Evolutionary conservation across 1,139 yeast genomes (phyloP).

Genomic region (Pichia sp.): DNA sequence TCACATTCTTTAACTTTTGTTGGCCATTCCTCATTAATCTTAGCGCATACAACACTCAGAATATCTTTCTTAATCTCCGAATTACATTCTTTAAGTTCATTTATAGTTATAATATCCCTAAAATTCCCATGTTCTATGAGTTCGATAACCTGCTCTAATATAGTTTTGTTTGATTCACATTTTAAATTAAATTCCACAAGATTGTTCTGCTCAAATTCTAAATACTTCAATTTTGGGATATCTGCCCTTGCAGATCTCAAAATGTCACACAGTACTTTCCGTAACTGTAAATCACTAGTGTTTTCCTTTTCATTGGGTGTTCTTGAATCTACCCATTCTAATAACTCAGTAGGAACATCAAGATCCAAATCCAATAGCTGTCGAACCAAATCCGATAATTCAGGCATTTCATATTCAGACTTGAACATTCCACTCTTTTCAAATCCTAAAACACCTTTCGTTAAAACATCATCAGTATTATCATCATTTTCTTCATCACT

Average conservation of each 20-base stretch:
- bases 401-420: conserved; percentile 21
- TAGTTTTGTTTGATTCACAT: conserved; percentile 7
- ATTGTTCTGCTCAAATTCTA: conserved; percentile 17
- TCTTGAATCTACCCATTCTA: conserved; percentile 20
- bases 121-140: not conserved
- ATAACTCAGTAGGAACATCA: conserved; percentile 33
- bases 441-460: conserved; percentile 9
- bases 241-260: conserved; percentile 20
- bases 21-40: not conserved
- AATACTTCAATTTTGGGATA: conserved; percentile 14
- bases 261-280: conserved; percentile 22
- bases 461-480: conserved; percentile 18
- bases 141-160: not conserved
- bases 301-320: conserved; percentile 1
- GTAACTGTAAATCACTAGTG: conserved; percentile 16
- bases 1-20: not conserved
- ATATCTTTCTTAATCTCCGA: not conserved
- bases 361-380: conserved; percentile 35
- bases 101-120: not conserved
- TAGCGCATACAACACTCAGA: not conserved
- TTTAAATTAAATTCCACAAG: conserved; percentile 5
- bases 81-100: not conserved
- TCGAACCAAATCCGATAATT: conserved; percentile 34
- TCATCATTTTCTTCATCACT: conserved; percentile 23
- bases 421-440: conserved; percentile 14